Percentiles rank a stretch among this genome's conserved stretches.
These are phyloP conservation scores for Lecanicillium sp. DNA, from an alignment of 2,329 filamentous ascomycete genomes.

Conservation along the genomic window DNA sequence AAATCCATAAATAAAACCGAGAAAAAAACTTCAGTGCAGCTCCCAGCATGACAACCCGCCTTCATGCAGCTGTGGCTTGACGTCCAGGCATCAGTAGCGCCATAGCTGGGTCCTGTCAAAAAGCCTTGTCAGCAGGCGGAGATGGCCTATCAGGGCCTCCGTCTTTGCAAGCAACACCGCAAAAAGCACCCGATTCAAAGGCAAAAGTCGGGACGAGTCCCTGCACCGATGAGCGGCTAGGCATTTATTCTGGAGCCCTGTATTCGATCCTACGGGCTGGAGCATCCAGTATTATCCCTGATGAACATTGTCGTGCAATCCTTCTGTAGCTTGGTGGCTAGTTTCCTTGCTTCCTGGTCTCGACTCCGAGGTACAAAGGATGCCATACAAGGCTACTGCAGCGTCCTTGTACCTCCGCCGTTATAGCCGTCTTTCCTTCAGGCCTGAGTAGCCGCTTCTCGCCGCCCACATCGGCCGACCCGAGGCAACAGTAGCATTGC, in stretches of 20 bases:
- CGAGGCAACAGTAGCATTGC: slow-evolving; percentile 9
- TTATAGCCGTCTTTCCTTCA: background rate
- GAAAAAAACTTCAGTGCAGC: no score
- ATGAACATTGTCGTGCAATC: background rate
- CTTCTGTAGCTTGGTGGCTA: slow-evolving; percentile 1
- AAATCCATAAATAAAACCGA: no score
- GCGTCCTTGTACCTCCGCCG: background rate
- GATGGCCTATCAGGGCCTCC: slow-evolving; percentile 1
- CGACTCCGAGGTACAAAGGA: no score
- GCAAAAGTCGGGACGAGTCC: slow-evolving; percentile 8
- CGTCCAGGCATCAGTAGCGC: no score
- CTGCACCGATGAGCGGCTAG: background rate
- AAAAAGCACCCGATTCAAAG: background rate
- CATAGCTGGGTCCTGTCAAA: no score
- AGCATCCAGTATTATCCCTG: no score
- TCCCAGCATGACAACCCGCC: no score
- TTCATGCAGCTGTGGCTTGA: no score
- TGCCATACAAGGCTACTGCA: slow-evolving; percentile 1
- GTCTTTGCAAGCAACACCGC: background rate
- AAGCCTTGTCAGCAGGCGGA: background rate
- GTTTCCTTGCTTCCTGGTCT: background rate
- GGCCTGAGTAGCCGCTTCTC: slow-evolving; percentile 3
- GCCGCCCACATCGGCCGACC: slow-evolving; percentile 10
- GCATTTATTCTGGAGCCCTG: background rate
- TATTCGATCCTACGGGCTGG: no score